Conservation (phyloP, 257 asterid species). For the Solanum megistacrolobum region DNA sequence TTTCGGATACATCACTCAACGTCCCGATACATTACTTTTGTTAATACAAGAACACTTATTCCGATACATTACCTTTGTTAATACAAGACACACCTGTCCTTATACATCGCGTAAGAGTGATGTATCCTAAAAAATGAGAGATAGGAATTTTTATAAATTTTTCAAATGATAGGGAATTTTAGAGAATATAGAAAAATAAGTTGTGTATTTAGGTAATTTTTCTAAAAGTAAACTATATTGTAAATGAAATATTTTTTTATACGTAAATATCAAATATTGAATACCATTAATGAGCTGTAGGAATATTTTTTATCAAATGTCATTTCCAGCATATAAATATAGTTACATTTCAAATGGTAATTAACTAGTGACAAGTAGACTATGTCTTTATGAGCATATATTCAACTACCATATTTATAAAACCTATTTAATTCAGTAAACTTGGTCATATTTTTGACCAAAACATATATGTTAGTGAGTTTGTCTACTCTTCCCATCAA, state of each 20-base stretch:
- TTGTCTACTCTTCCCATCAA: not conserved
- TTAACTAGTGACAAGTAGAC: not conserved
- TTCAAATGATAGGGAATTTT: fast-evolving
- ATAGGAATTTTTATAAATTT: too few relatives aligned
- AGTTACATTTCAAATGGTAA: not conserved
- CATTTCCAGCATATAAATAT: not conserved
- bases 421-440: not conserved
- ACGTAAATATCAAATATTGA: too few relatives aligned
- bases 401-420: not conserved
- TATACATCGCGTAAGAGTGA: not conserved
- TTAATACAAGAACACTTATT: too few relatives aligned
- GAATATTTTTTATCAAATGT: not conserved
- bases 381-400: not conserved
- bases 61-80: not conserved
- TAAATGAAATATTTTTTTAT: too few relatives aligned
- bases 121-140: not conserved
- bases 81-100: not conserved
- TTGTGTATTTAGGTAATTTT: too few relatives aligned
- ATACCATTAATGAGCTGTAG: not conserved
- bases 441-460: not conserved
- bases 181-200: fast-evolving
- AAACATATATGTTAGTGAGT: not conserved
- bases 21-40: not conserved
- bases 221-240: fast-evolving
- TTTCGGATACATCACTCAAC: too few relatives aligned